These are phyloP conservation scores for Fomitiporia mediterranea DNA, from an alignment of 1,284 basidiomycete genomes.

Conservation along the genomic window DNA sequence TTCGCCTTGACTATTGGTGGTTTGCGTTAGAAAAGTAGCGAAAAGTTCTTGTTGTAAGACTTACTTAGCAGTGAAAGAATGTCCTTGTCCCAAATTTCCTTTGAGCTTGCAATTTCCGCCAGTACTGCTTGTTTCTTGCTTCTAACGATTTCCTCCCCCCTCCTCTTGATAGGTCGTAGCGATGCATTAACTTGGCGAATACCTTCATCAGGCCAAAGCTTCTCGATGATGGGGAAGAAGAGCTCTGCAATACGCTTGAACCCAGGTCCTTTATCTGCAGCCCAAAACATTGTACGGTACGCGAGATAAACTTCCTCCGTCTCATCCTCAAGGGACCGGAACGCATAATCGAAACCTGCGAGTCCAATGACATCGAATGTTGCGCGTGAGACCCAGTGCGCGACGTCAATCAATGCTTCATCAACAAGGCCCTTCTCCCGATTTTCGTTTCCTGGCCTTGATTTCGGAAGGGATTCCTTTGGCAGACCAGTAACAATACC, in stretches of 20 bases:
- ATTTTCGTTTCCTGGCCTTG: not conserved
- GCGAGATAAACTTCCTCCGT: constrained; percentile 44
- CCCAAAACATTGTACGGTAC: constrained; percentile 44
- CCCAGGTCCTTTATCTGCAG: constrained; percentile 38
- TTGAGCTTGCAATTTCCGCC: constrained; percentile 29
- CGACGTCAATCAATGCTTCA: constrained; percentile 35
- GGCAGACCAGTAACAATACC: constrained; percentile 26
- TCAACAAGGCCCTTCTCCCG: constrained; percentile 3
- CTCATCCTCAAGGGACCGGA: constrained; percentile 43
- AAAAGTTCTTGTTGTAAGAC: constrained; percentile 16
- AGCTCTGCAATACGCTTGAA: constrained; percentile 38
- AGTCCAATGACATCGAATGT: constrained; percentile 51
- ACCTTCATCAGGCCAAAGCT: constrained; percentile 40
- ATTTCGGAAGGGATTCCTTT: constrained; percentile 4
- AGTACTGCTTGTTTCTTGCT: constrained; percentile 36
- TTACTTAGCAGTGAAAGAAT: constrained; percentile 44
- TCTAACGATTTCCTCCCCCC: constrained; percentile 38
- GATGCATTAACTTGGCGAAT: constrained; percentile 35
- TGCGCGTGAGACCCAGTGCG: constrained; percentile 45
- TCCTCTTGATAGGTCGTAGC: constrained; percentile 34
- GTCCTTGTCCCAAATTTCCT: constrained; percentile 37
- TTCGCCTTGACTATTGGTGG: constrained; percentile 41
- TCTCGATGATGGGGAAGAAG: constrained; percentile 41
- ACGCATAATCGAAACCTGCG: constrained; percentile 45
- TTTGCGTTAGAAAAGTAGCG: not conserved